These are phyloP conservation scores for Lodderomyces parapsilosis DNA, from an alignment of 1,139 yeast species.

Conservation along the genomic window DNA sequence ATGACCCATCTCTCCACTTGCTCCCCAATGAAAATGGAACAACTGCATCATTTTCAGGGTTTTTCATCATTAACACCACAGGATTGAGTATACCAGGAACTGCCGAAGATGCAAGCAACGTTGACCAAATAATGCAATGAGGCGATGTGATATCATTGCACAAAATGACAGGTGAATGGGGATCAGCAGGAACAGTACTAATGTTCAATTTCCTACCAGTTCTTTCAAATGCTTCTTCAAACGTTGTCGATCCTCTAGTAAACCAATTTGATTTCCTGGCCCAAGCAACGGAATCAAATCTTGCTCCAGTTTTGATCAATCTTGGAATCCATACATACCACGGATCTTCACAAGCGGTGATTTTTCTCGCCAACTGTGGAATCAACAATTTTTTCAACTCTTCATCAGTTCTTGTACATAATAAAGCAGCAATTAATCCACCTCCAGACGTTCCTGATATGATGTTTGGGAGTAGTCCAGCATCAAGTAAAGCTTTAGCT, in stretches of 20 bases:
- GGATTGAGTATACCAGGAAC: conserved; percentile 86
- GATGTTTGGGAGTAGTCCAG: conserved; percentile 64
- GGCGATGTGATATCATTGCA: conserved; percentile 80
- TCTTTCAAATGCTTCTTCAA: conserved; percentile 63
- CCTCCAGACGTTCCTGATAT: conserved; percentile 84
- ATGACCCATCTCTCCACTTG: conserved; percentile 74
- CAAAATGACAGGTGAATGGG: conserved; percentile 76
- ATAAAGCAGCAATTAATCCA: conserved; percentile 73
- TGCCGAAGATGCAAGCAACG: conserved; percentile 75
- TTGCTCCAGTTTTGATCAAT: conserved; percentile 74
- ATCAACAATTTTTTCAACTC: conserved; percentile 57
- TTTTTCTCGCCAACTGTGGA: conserved; percentile 63
- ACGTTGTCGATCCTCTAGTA: conserved; percentile 71
- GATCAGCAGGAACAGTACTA: conserved; percentile 79
- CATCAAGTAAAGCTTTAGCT: conserved; percentile 67
- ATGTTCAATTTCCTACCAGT: conserved; percentile 74
- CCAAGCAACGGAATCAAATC: conserved; percentile 76
- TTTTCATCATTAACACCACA: conserved; percentile 75
- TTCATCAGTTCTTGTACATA: conserved; percentile 68
- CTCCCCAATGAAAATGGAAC: conserved; percentile 73
- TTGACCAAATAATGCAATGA: conserved; percentile 79
- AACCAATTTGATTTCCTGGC: conserved; percentile 68
- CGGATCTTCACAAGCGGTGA: conserved; percentile 72
- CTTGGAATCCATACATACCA: conserved; percentile 61
- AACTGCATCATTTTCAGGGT: conserved; percentile 39